Evolutionary conservation across 441 rosid genomes (phyloP), one percentile per base, ranked within the genome.

Genomic region (Aquilaria agallochum): DNA sequence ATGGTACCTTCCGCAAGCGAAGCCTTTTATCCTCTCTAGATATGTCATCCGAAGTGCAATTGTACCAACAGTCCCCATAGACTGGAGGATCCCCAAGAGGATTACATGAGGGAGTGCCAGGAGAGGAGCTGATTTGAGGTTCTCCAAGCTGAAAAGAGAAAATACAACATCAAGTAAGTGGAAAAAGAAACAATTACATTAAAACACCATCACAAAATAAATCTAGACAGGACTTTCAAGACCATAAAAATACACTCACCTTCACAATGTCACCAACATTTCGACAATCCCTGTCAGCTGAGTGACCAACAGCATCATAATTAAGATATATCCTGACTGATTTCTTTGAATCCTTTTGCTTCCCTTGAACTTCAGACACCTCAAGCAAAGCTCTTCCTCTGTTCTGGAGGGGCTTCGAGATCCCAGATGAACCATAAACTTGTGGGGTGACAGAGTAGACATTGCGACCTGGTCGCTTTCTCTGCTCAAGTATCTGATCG

Each of bases 221-320:
- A 20, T 1, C 27, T 20, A 20, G 27, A 20, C 27, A 20, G 27
- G 27, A 20, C 27, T 20, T 20, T 20, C 27, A 20, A 20, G 27
- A 20, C 27, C 27, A 20, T 20, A 1, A 20, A 20, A 20, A 56
- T 55, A 32, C 45, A 56, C 91, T 62, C 61, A 95, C 99, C 95
- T 95, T 95, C 62, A 95, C 99, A 60, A 87, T 72, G 61, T 90
- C 87, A 0, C 97, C 99, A 72, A 95, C 83, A 74, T 68, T 76
- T 58, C 74, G 83, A 69, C 99, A 95, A 75, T 95, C 99, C 68
- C 99, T 76, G 60, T 92, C 98, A 44, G 74, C 82, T 0, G 99
- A 92, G 68, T 88, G 99, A 31, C 99, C 99, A 53, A 95, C 99
- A 15, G 99, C 99, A 81, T 95, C 99, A 71, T 95, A 95, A 71